Evolutionary conservation across 495 filamentous ascomycete species (phyloP), one percentile per base, ranked within the genome.

Genomic region (Penicillium soppii): DNA sequence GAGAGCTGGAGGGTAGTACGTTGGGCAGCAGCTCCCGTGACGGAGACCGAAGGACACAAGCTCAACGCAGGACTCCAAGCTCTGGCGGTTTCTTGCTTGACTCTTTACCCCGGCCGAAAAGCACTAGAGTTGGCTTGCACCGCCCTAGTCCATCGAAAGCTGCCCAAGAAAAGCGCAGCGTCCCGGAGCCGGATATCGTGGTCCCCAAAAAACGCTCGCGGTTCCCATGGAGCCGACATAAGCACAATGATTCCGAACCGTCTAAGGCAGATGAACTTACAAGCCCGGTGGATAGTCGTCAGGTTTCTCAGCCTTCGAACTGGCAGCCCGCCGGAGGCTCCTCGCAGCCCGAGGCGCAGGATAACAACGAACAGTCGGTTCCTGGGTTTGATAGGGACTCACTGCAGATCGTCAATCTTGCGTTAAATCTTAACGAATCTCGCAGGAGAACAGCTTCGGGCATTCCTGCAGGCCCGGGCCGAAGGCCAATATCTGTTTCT

Each of bases 391-490:
- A 91, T 67, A 71, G 81, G 15, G 90, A 97, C 57, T 84, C 90
- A 17, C 77, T 88, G 16, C 88, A 95, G 66, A 92, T 97, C 50
- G 89, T 97, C 30, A 91, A 88, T 59, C 85, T 97, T 67, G 92
- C 92, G 2, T 70, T 97, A 62, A 92, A 86, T 60, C 69, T 97
- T 42, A 95, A 88, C 71, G 89, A 96, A 62, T 91, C 89, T 26
- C 78, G 91, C 44, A 79, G 83, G 47, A 77, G 85, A 47, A 73
- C 75, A 43, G 43, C 60, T 17, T 55, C 72, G 30, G 81, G 81
- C 16, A 72, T 80, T 43, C 73, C 84, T 40, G 73, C 76, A 38
- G 61, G 78, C 4, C 79, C 83, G 20, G 75, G 76, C 15, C 62
- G 54, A 35, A 56, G 53, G 29, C 62, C 77, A 1, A 75, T 80